Base-by-base conservation (phyloP, 2,329 filamentous ascomycete species). In the Truncatella angustata region DNA sequence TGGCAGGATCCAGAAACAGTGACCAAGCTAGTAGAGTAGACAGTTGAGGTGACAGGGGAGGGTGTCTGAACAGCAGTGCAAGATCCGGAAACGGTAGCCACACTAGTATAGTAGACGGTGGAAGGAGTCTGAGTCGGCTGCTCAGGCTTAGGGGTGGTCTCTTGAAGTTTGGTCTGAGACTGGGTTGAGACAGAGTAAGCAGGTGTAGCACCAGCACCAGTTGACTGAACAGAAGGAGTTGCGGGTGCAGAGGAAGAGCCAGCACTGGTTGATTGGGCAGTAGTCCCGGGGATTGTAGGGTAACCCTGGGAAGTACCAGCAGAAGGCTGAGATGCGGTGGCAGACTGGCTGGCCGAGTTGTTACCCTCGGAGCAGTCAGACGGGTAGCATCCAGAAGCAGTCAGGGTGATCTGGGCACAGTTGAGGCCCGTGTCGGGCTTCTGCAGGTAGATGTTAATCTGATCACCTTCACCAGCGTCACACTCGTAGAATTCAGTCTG, bases 401-500 rank as follows among this genome's bases (percentile, higher is more conserved):
- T 66, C 36, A 83, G 62, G 6, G 66, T 73, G 51, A 83, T 71
- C 56, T 75, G 58, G 32, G 73, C 70, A 57, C 81, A 84, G 58
- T 77, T 75, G 23, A 23, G 24, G 43, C 21, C 43, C 26, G 30
- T 23, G 7, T 26, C 43, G 7, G 56, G 69, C 60, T n/a, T n/a
- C n/a, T 54, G 60, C 26, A 60, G 73, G 65, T 85, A 85, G 55
- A 85, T 65, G 58, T 85, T 83, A 67, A 73, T 81, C 52, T 79
- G 76, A 37, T 73, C 74, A 24, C 73, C 62, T 50, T 79, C 74
- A 3, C 76, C 77, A 18, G 82, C 84, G 23, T 79, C 75, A 63
- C 86, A 88, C 39, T 82, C 78, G 61, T 79, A 82, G 66, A 88
- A 88, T 24, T 68, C 68, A 3, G 71, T 66, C 59, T 71, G 75